Evolutionary conservation across 2,329 filamentous ascomycete genomes (phyloP).

Genomic region (Colletotrichum aenigma): DNA sequence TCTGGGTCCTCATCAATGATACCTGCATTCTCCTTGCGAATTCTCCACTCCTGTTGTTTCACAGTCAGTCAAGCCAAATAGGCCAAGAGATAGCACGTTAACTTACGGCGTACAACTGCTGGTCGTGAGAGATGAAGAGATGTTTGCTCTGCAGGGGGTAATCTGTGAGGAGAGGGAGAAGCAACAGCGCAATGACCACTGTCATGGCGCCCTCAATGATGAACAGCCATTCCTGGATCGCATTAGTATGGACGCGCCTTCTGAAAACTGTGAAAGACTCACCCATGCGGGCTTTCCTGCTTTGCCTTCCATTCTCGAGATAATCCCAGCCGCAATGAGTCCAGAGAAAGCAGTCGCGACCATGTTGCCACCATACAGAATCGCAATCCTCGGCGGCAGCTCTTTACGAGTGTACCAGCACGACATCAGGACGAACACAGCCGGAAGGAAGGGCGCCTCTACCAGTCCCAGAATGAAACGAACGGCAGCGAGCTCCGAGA

Average conservation of each 20-base stretch:
- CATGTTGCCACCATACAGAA: constrained; percentile 64
- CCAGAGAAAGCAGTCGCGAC: constrained; percentile 72
- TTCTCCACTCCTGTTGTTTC: not conserved
- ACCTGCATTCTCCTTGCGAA: constrained; percentile 7
- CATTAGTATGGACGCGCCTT: constrained; percentile 40
- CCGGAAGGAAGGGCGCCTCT: constrained; percentile 52
- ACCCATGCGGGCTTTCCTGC: constrained; percentile 4
- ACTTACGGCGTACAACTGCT: constrained; percentile 6
- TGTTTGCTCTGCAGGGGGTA: constrained; percentile 19
- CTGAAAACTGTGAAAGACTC: not conserved
- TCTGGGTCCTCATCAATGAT: constrained; percentile 1
- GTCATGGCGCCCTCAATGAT: constrained; percentile 64
- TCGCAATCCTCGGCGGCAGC: constrained; percentile 63
- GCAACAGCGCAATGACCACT: constrained; percentile 19
- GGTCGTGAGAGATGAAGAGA: not conserved
- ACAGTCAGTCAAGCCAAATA: too few relatives aligned
- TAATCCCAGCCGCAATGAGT: constrained; percentile 67
- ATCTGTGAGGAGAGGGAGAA: constrained; percentile 25
- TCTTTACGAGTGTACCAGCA: constrained; percentile 72
- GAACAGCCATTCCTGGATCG: constrained; percentile 36
- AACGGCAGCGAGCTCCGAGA: constrained; percentile 13
- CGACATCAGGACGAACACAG: constrained; percentile 54
- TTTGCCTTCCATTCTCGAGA: constrained; percentile 52
- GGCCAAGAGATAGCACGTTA: not conserved
- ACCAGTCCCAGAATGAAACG: constrained; percentile 58